Base-by-base conservation (phyloP, 495 filamentous ascomycete species). In the Pseudomonodictys pantanalensis region DNA sequence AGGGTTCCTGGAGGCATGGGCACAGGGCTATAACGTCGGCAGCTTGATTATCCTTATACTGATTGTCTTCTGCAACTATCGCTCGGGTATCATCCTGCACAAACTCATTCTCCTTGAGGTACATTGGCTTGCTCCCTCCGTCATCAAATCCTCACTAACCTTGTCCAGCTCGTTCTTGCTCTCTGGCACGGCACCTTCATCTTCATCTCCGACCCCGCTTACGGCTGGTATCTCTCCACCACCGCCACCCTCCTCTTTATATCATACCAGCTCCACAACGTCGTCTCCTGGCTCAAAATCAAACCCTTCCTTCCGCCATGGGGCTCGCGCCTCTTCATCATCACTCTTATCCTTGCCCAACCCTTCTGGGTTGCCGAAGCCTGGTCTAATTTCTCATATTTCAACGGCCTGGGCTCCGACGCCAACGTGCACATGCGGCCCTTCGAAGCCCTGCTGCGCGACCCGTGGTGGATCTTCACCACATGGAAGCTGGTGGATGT, bases 391-490 rank as follows among this genome's bases (percentile, higher is more conserved):
- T 67, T 60, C 24, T 44, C 48, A 39, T 66, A 62, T 49, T 66
- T 66, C 53, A 66, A 66, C 32, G 43, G 29, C 15, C 45, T 67
- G 11, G 52, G 52, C 9, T 47, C 18, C 38, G 56, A 42, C 9
- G 42, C 35, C 18, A 64, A 62, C 26, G 24, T 28, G 10, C n/a
- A 23, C 1, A 61, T 52, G 41, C 52, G 64, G 2, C 64, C 64
- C 5, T 67, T 52, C 41, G 64, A 67, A 42, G 54, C 64, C 30
- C 12, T 38, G 7, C 4, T 43, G 38, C 29, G 63, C 1, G 64
- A 67, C 26, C 64, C 64, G 2, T 67, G 64, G 64, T 67, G 64
- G 64, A 61, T 67, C 25, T 67, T 64, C 43, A 67, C 51, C 3
- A 57, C 52, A 23, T 56, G 51, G 58, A 55, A 56, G 29, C 30